Base-by-base conservation (phyloP, 495 filamentous ascomycete species). In the Penicillium pulvis region DNA sequence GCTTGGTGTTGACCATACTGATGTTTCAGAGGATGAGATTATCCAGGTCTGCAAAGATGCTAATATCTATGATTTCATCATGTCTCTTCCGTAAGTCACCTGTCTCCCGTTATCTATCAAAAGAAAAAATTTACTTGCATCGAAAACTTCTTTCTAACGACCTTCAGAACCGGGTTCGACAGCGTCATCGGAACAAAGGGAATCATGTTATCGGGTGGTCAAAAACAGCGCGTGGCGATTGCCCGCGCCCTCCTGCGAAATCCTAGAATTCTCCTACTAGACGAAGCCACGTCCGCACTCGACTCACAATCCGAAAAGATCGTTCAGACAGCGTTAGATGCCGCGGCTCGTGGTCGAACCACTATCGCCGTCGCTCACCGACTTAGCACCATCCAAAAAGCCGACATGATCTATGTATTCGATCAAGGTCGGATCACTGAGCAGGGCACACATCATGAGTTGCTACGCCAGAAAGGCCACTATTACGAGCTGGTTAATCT, bases 61-160 rank as follows among this genome's bases (percentile, higher is more conserved):
- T 44, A 96, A 96, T 64, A 96, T 96, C 63, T 91, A 92, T 69
- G 90, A 94, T 63, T 96, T 95, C 71, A 93, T 96, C 70, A 81
- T 87, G 69, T 88, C 86, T 47, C 75, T 87, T n/a, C 85, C 86
- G 62, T 75, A 69, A 70, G 74, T 41, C 4, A n/a, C 75, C 6
- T 28, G 6, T 23, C 28, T 57, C 31, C 43, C 24, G 4, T 30
- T 16, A 6, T 51, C n/a, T 17, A 24, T 3, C 8, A 24, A 9
- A 7, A 41, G 4, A 17, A n/a, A n/a, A 1, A 23, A 23, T 23
- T 23, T 2, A 1, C 2, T 23, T 23, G 20, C 20, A 23, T 23
- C 20, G 20, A 23, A 23, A 23, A 23, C 1, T 2, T 23, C 2
- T 23, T 23, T 23, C 39, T 41, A 17, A 41, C 16, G 9, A 41